Evolutionary conservation across 352 stramenopile genomes (phyloP).

Genomic region (Phytophthora citrophthora): DNA sequence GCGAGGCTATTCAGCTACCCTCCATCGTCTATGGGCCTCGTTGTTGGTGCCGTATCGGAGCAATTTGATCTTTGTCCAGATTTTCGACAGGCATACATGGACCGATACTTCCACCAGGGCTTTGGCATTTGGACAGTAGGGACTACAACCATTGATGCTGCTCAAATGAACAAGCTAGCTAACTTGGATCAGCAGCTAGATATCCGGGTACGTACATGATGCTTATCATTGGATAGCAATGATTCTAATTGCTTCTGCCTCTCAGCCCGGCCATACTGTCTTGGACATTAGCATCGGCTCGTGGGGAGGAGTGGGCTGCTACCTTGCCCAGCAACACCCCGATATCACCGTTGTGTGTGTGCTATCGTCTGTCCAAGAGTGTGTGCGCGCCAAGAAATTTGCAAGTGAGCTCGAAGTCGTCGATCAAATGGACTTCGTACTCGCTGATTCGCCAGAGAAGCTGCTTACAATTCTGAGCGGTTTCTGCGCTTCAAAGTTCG

Average conservation of each 20-base stretch:
- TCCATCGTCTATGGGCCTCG: slow-evolving; percentile 67
- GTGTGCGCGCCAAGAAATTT: slow-evolving; percentile 64
- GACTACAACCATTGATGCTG: slow-evolving; percentile 57
- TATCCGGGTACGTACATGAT: slow-evolving; percentile 48
- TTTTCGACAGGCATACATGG: slow-evolving; percentile 80
- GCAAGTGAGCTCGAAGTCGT: slow-evolving; percentile 62
- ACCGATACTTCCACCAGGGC: slow-evolving; percentile 75
- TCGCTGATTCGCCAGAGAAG: slow-evolving; percentile 69
- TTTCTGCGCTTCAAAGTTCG: slow-evolving; percentile 67
- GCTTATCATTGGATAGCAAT: background rate
- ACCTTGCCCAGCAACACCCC: slow-evolving; percentile 62
- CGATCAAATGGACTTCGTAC: slow-evolving; percentile 75
- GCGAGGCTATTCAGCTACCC: slow-evolving; percentile 82
- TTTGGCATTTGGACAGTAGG: slow-evolving; percentile 76
- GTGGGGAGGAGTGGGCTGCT: slow-evolving; percentile 81
- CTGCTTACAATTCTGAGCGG: slow-evolving; percentile 62
- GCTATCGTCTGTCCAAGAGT: slow-evolving; percentile 62
- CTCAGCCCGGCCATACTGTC: slow-evolving; percentile 59
- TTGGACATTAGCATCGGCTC: slow-evolving; percentile 86
- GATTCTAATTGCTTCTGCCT: slow-evolving; percentile 2
- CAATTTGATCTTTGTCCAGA: slow-evolving; percentile 79
- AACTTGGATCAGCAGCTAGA: slow-evolving; percentile 66
- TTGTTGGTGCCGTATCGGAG: slow-evolving; percentile 71
- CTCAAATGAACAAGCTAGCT: slow-evolving; percentile 74
- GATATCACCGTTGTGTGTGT: slow-evolving; percentile 60